These are phyloP conservation scores for Perkinsus olseni DNA, from an alignment of 169 alveolate genomes.

Conservation along the genomic window DNA sequence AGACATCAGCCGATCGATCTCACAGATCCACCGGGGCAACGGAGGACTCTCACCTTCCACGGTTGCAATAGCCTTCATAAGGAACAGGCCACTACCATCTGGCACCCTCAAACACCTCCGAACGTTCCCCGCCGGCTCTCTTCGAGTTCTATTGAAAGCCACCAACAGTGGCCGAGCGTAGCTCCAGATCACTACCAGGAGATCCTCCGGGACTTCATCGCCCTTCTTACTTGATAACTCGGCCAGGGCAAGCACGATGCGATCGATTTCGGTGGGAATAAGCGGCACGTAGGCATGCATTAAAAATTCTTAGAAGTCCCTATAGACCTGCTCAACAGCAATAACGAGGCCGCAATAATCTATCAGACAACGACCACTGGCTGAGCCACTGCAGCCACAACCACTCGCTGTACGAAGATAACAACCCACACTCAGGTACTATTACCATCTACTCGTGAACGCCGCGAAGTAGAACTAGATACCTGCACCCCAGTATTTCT, in stretches of 20 bases:
- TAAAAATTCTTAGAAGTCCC: too few species aligned
- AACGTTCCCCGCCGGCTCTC: neutral
- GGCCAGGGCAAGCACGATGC: neutral
- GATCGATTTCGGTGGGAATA: neutral
- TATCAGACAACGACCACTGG: too few species aligned
- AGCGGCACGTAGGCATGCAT: neutral
- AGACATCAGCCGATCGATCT: neutral
- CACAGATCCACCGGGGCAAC: neutral
- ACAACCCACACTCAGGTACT: too few species aligned
- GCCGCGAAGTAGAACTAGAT: too few species aligned
- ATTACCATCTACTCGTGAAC: too few species aligned
- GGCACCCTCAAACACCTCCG: neutral
- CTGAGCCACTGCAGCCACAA: too few species aligned
- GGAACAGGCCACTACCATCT: neutral
- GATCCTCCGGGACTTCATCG: neutral
- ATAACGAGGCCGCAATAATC: too few species aligned
- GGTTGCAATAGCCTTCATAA: neutral
- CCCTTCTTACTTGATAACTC: neutral
- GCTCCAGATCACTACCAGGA: neutral
- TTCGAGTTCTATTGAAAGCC: neutral
- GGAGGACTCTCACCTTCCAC: neutral
- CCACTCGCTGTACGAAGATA: too few species aligned
- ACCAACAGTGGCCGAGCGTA: neutral
- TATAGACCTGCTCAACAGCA: too few species aligned
- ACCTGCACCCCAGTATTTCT: too few species aligned